These are phyloP conservation scores for Monilinia laxa DNA, from an alignment of 2,329 filamentous ascomycete species.

Conservation along the genomic window DNA sequence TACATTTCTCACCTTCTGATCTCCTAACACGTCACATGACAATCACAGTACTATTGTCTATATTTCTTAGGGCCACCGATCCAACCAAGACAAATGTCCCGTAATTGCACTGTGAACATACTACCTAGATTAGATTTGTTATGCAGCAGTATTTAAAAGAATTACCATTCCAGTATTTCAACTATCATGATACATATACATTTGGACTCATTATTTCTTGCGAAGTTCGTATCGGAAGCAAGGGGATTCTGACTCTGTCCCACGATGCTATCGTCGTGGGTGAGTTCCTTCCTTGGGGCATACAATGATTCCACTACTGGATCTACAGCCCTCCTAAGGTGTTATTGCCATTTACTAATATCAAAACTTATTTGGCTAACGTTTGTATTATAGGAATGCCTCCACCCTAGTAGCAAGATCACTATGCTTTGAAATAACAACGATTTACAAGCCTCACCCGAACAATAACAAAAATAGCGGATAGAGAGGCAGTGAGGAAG, in stretches of 20 bases:
- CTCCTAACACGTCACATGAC: background rate
- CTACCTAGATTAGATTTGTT: too few relatives aligned
- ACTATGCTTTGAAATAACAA: background rate
- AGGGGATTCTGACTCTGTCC: too few relatives aligned
- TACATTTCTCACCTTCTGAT: too few relatives aligned
- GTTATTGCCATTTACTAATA: background rate
- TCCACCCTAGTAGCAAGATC: background rate
- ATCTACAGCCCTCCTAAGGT: background rate
- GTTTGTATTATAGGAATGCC: background rate
- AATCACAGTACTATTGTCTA: background rate
- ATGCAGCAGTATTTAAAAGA: too few relatives aligned
- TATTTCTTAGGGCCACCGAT: slow-evolving; percentile 47
- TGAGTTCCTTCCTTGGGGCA: too few relatives aligned
- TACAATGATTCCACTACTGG: too few relatives aligned
- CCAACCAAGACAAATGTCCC: too few relatives aligned
- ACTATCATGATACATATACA: too few relatives aligned
- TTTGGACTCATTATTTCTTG: too few relatives aligned
- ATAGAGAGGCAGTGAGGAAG: background rate
- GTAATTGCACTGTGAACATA: slow-evolving; percentile 96
- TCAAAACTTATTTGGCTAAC: background rate
- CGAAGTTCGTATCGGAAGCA: too few relatives aligned
- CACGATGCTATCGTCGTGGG: too few relatives aligned
- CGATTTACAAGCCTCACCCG: background rate
- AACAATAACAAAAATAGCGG: background rate
- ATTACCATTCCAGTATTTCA: too few relatives aligned